These are phyloP conservation scores for Penicillium sp. DNA, from an alignment of 2,329 filamentous ascomycete species.

Conservation along the genomic window DNA sequence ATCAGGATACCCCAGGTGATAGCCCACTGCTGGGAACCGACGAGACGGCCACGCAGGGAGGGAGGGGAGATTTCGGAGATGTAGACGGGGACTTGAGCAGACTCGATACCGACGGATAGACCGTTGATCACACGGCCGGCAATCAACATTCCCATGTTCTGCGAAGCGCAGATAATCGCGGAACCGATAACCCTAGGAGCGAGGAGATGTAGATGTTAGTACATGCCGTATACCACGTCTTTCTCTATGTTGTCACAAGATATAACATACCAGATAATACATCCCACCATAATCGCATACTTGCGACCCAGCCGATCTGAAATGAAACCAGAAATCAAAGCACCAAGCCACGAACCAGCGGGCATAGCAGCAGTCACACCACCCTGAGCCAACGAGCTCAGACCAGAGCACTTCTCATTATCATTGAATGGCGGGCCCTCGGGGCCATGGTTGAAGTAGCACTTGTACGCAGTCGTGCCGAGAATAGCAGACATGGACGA, in stretches of 20 bases:
- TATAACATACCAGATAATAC: conserved; percentile 52
- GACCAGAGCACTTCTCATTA: conserved; percentile 52
- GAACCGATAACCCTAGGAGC: conserved; percentile 55
- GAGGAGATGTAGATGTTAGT: conserved; percentile 46
- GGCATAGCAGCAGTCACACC: conserved; percentile 76
- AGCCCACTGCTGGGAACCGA: conserved; percentile 76
- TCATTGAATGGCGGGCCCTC: conserved; percentile 64
- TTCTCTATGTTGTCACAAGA: background rate
- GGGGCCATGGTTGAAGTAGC: conserved; percentile 67
- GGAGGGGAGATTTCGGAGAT: conserved; percentile 69
- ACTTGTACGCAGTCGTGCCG: conserved; percentile 61
- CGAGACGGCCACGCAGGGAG: conserved; percentile 64
- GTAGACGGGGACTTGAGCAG: conserved; percentile 73
- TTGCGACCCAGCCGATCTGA: conserved; percentile 63
- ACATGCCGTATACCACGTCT: background rate
- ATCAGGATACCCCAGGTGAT: conserved; percentile 75
- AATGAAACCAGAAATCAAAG: conserved; percentile 60
- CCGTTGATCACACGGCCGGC: conserved; percentile 73
- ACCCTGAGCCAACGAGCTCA: conserved; percentile 61
- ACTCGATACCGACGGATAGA: conserved; percentile 74
- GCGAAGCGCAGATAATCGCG: conserved; percentile 64
- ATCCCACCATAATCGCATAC: conserved; percentile 57
- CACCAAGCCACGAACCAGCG: conserved; percentile 71
- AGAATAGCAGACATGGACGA: conserved; percentile 45
- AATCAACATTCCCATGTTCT: conserved; percentile 72